These are phyloP conservation scores for Aspergillus vadensis DNA, from an alignment of 2,329 filamentous ascomycete genomes.

Conservation along the genomic window DNA sequence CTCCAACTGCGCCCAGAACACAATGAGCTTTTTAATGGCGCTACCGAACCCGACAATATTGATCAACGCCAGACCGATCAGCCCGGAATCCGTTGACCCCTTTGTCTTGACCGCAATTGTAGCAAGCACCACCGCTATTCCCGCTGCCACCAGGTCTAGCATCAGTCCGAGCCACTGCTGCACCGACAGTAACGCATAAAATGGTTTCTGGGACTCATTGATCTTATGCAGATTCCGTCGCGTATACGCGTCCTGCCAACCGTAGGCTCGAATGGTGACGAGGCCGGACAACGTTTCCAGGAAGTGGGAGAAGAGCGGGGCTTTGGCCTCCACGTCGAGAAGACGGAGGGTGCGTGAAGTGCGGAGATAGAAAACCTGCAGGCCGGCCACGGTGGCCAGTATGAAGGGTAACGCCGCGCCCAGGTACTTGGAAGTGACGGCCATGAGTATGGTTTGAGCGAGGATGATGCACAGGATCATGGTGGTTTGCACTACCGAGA, in stretches of 20 bases:
- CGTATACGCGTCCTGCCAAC: constrained; percentile 45
- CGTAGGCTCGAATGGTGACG: constrained; percentile 54
- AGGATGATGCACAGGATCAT: constrained; percentile 16
- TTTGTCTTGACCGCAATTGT: constrained; percentile 43
- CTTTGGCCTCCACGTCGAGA: constrained; percentile 56
- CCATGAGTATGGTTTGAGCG: constrained; percentile 34
- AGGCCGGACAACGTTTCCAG: constrained; percentile 53
- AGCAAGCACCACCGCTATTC: constrained; percentile 46
- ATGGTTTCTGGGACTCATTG: constrained; percentile 47
- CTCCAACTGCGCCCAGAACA: constrained; percentile 57
- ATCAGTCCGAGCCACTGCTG: constrained; percentile 49
- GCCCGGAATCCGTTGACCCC: constrained; percentile 41
- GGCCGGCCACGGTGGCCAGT: constrained; percentile 39
- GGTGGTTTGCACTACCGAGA: constrained; percentile 18
- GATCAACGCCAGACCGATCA: constrained; percentile 50
- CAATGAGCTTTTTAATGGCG: constrained; percentile 47
- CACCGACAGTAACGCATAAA: constrained; percentile 49
- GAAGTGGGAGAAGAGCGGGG: constrained; percentile 55
- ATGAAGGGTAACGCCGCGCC: constrained; percentile 45
- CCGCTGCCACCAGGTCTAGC: constrained; percentile 48
- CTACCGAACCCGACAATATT: constrained; percentile 51
- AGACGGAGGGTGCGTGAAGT: constrained; percentile 53
- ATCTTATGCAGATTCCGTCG: constrained; percentile 43
- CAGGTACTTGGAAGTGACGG: constrained; percentile 41
- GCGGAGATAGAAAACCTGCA: constrained; percentile 51